Evolutionary conservation across 805 yeast species (phyloP), one percentile per base, ranked within the genome.

Genomic region (Sungouiozyma intestinalis): DNA sequence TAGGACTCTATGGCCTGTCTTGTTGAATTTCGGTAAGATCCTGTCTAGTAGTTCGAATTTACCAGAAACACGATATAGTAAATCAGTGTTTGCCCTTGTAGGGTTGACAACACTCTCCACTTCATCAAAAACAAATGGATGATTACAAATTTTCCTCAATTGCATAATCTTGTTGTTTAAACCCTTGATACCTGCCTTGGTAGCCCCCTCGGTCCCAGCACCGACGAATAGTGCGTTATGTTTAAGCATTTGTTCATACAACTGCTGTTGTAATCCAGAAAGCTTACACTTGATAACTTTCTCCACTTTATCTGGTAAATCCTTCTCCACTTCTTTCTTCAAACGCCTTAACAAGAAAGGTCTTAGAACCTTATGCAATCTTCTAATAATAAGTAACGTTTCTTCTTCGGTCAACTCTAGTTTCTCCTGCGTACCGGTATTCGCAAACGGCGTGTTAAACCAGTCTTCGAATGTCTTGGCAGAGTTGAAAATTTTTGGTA

Each of bases 361-460:
- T 68, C 94, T 73, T 56, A 84, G 72, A 33, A 84, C 94, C 58
- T 83, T 84, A 57, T 84, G 94, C 60, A 84, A 72, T 76, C 94
- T 79, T 67, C 92, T 70, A 54, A 84, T 84, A 42, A 84, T 77
- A 69, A 84, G 73, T 45, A 84, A 67, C 29, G 85, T 77, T 63
- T 84, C 94, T 79, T 84, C 94, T 73, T 84, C 94, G 0, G 86
- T 79, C 48, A 84, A 69, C 47, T 79, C 92, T 40, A 84, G 71
- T 60, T 81, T 81, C 52, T 84, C 94, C 59, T 81, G 90, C 14
- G 79, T 69, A 44, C 94, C 94, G 15, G 92, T 79, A 49, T 81
- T 83, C 3, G 88, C 90, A 64, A 84, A 84, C 4, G 94, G 94
- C 0, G 94, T 84, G 55, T 84, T 84, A 58, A 84, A 84, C 94